Percentiles rank a stretch among this genome's conserved stretches.
These are phyloP conservation scores for Taiwanofungus camphoratus DNA, from an alignment of 1,284 basidiomycete species.

Conservation along the genomic window DNA sequence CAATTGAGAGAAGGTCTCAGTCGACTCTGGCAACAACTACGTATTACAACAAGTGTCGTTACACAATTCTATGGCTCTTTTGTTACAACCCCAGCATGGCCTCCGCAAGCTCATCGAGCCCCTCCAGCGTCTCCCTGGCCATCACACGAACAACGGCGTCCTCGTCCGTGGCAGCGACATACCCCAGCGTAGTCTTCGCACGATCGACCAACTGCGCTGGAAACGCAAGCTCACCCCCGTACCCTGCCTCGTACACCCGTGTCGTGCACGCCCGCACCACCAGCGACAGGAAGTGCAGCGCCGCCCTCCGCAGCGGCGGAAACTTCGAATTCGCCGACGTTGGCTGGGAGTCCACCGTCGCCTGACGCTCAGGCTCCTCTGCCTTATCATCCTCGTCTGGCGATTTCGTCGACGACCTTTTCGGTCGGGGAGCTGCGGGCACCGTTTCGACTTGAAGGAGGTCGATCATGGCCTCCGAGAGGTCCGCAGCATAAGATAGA, in stretches of 20 bases:
- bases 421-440: conserved; percentile 16
- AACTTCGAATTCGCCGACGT: conserved; percentile 58
- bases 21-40: too few relatives aligned
- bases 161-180: conserved; percentile 67
- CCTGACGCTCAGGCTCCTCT: conserved; percentile 15
- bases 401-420: conserved; percentile 8
- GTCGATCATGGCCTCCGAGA: conserved; percentile 68
- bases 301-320: conserved; percentile 77
- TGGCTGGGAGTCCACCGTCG: conserved; percentile 48
- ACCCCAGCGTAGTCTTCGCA: conserved; percentile 60
- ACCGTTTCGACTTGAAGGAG: conserved; percentile 73
- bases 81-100: conserved; percentile 43
- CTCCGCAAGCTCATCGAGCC: conserved; percentile 45
- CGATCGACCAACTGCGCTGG: conserved; percentile 41
- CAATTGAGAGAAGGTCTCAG: too few relatives aligned
- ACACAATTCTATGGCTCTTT: too few relatives aligned
- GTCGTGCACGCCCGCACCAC: conserved; percentile 51
- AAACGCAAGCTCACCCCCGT: conserved; percentile 20
- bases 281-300: conserved; percentile 70
- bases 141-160: conserved; percentile 73
- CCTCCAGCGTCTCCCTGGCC: conserved; percentile 69
- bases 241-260: conserved; percentile 39
- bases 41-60: too few relatives aligned
- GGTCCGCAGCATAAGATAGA: conserved; percentile 54
- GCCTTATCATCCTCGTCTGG: conserved; percentile 5